A percentile compares a stretch with the other conserved stretches of the same genome.
Conservation (phyloP, 2,329 filamentous ascomycete genomes). For the Aureobasidium zeae region DNA sequence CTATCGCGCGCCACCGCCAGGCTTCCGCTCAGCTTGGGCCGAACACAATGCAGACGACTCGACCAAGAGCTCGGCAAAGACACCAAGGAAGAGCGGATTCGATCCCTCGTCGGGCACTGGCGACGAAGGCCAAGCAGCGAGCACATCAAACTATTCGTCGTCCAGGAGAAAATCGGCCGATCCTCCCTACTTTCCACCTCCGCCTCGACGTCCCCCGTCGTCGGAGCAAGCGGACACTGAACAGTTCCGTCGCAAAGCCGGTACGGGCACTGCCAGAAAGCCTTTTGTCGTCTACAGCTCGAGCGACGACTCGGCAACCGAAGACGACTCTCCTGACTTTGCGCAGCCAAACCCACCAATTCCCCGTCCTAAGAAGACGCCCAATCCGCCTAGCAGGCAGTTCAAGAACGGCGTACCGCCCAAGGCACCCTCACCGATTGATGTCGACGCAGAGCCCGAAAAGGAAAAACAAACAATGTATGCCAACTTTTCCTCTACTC, state of each 20-base stretch:
- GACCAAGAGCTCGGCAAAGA: slow-evolving; percentile 29
- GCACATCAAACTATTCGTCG: slow-evolving; percentile 31
- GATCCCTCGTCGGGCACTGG: slow-evolving; percentile 50
- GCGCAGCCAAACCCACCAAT: slow-evolving; percentile 8
- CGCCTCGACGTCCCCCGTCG: slow-evolving; percentile 9
- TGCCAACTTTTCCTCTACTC: slow-evolving; percentile 14
- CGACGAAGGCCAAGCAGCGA: slow-evolving; percentile 48
- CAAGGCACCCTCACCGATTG: slow-evolving; percentile 4
- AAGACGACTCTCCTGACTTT: slow-evolving; percentile 16
- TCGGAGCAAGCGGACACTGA: slow-evolving; percentile 38
- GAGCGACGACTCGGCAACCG: slow-evolving; percentile 21
- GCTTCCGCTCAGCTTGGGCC: slow-evolving; percentile 29
- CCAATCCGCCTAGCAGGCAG: slow-evolving; percentile 25
- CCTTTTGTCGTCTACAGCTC: slow-evolving; percentile 21
- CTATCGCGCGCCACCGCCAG: slow-evolving; percentile 22
- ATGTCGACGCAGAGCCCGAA: slow-evolving; percentile 3
- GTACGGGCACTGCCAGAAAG: slow-evolving; percentile 14
- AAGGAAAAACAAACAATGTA: slow-evolving; percentile 15
- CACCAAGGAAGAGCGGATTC: slow-evolving; percentile 48
- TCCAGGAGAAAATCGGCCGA: slow-evolving; percentile 14
- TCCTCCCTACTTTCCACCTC: slow-evolving; percentile 9
- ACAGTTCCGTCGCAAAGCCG: slow-evolving; percentile 12
- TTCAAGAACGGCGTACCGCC: slow-evolving; percentile 18
- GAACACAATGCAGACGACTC: slow-evolving; percentile 23
- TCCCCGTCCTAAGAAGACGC: slow-evolving; percentile 26